Conservation (phyloP, 352 stramenopile genomes). For the Phytophthora pseudosyringae region DNA sequence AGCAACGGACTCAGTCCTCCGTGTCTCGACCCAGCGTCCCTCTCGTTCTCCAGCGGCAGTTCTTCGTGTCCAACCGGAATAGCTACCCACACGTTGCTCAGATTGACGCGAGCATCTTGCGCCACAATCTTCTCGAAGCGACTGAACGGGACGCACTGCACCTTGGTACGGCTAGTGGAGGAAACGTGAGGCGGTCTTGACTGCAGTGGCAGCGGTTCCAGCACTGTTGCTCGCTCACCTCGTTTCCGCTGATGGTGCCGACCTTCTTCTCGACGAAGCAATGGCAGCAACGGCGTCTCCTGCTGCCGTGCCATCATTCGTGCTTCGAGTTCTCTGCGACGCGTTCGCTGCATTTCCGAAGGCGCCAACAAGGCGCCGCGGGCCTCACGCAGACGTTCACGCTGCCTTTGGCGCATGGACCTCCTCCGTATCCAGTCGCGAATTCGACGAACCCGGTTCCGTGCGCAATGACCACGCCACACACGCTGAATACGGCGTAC, state of each 20-base stretch:
- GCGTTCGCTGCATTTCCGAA: constrained; percentile 23
- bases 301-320: constrained; percentile 44
- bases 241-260: constrained; percentile 7
- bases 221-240: constrained; percentile 30
- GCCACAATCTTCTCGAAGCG: constrained; percentile 59
- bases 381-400: constrained; percentile 41
- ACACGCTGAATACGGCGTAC: constrained; percentile 56
- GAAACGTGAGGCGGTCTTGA: constrained; percentile 41
- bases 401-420: constrained; percentile 35
- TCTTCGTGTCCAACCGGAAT: constrained; percentile 49
- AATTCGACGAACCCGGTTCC: constrained; percentile 32
- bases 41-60: not conserved
- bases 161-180: constrained; percentile 36
- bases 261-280: constrained; percentile 12
- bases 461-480: constrained; percentile 56
- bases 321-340: constrained; percentile 22
- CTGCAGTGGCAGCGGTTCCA: constrained; percentile 48
- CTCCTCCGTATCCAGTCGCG: constrained; percentile 33
- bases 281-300: constrained; percentile 30
- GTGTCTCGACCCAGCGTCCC: not conserved
- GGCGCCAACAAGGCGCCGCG: constrained; percentile 39
- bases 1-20: constrained; percentile 23
- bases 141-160: constrained; percentile 49
- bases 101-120: constrained; percentile 52
- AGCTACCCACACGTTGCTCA: constrained; percentile 66